A percentile compares a stretch with the other conserved stretches of the same genome.
phyloP scores from a whole-genome alignment of 2,329 filamentous ascomycete genomes.

The Apiospora malaysiana region DNA sequence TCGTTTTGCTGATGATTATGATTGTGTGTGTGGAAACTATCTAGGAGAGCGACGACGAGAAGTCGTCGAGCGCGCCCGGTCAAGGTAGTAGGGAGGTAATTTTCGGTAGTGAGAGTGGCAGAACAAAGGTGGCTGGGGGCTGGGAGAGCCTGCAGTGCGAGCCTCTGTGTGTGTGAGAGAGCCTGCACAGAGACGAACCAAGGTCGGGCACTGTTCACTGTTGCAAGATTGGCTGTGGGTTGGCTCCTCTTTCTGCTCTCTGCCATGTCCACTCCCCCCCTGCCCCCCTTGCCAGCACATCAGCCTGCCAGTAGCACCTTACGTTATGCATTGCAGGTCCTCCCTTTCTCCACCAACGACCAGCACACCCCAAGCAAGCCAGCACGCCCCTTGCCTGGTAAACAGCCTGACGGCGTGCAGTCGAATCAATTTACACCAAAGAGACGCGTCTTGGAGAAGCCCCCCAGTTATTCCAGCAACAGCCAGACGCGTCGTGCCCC shows the following conservation, averaged over 20 bases:
- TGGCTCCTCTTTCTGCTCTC: background rate
- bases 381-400: background rate
- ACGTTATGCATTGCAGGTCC: background rate
- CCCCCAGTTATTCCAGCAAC: constrained; percentile 6
- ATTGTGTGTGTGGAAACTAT: constrained; percentile 11
- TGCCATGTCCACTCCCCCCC: background rate
- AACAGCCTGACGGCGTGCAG: background rate
- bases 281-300: constrained; percentile 11
- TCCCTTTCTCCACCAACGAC: background rate
- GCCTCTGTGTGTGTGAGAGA: no score
- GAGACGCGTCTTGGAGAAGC: background rate
- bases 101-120: constrained; percentile 19
- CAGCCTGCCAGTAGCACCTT: background rate
- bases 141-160: background rate
- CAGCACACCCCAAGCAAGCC: background rate
- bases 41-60: constrained; percentile 18
- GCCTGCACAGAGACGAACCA: background rate
- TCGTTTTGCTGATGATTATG: constrained; percentile 11
- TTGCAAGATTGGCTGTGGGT: background rate
- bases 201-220: background rate
- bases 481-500: constrained; percentile 3
- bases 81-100: constrained; percentile 9
- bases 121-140: constrained; percentile 23
- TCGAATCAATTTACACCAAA: constrained; percentile 17
- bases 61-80: background rate